phyloP scores from a whole-genome alignment of 257 asterid species.

The Ballota nigra region DNA sequence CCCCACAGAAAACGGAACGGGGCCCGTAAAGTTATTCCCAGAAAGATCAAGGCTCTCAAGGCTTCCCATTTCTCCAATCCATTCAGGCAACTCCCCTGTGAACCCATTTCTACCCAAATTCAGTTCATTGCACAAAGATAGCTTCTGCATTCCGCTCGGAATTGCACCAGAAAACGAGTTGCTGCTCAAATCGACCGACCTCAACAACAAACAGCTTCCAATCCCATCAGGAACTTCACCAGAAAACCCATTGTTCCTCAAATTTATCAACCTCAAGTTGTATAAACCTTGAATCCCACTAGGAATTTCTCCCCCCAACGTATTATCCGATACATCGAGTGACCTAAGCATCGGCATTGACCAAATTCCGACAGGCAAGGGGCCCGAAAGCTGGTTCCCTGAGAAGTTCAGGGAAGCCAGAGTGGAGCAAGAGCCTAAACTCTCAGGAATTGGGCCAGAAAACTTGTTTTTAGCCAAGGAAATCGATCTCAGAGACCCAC shows the following conservation, averaged over 20 bases:
- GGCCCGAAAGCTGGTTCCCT: constrained; percentile 74
- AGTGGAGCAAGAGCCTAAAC: constrained; percentile 69
- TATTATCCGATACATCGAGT: constrained; percentile 75
- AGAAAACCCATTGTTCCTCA: constrained; percentile 50
- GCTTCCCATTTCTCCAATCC: constrained; percentile 80
- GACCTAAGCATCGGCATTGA: constrained; percentile 63
- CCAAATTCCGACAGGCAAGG: constrained; percentile 66
- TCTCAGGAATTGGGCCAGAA: constrained; percentile 71
- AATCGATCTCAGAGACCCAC: constrained; percentile 74
- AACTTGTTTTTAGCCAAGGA: constrained; percentile 71
- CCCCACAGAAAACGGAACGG: constrained; percentile 54
- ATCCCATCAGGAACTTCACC: constrained; percentile 69
- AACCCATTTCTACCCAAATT: constrained; percentile 48
- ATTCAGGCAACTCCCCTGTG: constrained; percentile 50
- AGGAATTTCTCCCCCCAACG: constrained; percentile 68
- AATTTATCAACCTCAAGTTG: constrained; percentile 54
- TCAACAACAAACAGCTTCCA: constrained; percentile 61
- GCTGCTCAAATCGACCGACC: constrained; percentile 64
- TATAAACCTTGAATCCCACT: constrained; percentile 47
- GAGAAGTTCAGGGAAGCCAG: constrained; percentile 72
- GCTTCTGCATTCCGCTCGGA: constrained; percentile 73
- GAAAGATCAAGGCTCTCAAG: constrained; percentile 69
- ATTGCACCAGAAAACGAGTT: constrained; percentile 58
- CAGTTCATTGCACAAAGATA: constrained; percentile 50
- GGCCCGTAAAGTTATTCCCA: constrained; percentile 57